phyloP scores from a whole-genome alignment of 176 grass and related monocot species.

The Juncus inflexus region DNA sequence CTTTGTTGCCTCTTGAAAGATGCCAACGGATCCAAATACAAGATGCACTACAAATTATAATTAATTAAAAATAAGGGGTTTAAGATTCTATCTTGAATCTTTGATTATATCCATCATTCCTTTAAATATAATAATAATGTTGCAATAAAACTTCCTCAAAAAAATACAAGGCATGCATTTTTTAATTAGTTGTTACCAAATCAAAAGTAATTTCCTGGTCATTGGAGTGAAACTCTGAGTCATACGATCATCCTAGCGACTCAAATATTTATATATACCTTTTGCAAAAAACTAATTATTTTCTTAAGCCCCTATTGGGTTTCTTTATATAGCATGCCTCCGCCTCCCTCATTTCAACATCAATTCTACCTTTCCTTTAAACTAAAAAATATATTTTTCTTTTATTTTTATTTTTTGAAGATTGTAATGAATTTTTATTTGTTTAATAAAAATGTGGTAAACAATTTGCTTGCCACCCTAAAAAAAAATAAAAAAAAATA shows the following conservation, averaged over 20 bases:
- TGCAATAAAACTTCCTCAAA: no score
- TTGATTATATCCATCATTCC: no score
- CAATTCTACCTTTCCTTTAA: background rate
- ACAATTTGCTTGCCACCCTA: no score
- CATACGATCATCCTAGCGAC: constrained; percentile 8
- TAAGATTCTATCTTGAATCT: no score
- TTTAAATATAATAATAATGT: no score
- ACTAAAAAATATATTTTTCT: background rate
- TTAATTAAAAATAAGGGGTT: no score
- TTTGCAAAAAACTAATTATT: constrained; percentile 3
- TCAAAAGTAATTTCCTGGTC: background rate
- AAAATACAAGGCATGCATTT: background rate
- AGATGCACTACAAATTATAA: no score
- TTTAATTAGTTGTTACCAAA: background rate
- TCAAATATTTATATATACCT: background rate
- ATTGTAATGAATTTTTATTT: no score
- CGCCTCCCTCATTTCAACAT: background rate
- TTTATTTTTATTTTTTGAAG: background rate
- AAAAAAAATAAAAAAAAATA: no score
- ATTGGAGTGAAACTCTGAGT: constrained; percentile 21
- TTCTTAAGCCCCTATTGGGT: background rate
- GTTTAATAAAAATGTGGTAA: no score
- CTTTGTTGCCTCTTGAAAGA: constrained; percentile 16
- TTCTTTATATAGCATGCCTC: constrained; percentile 5
- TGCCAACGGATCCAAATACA: background rate